Percentiles rank a stretch among this genome's conserved stretches.
These are phyloP conservation scores for Bipolaris zeicola DNA, from an alignment of 2,329 filamentous ascomycete genomes.

Conservation along the genomic window DNA sequence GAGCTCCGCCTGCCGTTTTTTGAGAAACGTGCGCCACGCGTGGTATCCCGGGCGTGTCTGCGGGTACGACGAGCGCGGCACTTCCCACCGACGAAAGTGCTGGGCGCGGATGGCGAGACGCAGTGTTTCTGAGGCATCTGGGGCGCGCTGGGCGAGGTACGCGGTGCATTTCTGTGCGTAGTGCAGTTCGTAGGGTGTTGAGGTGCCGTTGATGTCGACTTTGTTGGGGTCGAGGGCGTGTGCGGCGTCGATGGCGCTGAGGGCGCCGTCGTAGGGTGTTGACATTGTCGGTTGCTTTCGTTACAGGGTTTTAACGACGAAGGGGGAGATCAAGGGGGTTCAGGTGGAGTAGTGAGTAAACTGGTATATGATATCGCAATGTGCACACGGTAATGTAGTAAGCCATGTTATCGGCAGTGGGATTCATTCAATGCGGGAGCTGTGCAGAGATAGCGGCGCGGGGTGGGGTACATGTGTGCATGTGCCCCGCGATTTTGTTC, in stretches of 20 bases:
- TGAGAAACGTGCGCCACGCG: slow-evolving; percentile 75
- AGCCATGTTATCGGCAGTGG: slow-evolving; percentile 19
- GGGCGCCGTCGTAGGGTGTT: slow-evolving; percentile 53
- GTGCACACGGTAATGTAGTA: slow-evolving; percentile 1
- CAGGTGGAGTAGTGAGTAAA: no score
- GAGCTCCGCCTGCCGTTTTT: slow-evolving; percentile 72
- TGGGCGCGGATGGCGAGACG: slow-evolving; percentile 81
- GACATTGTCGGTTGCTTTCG: slow-evolving; percentile 12
- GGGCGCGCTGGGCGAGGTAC: slow-evolving; percentile 68
- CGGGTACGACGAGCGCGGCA: slow-evolving; percentile 74
- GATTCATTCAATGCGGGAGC: slow-evolving; percentile 11
- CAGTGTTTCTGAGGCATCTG: slow-evolving; percentile 68
- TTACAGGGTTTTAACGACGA: not conserved
- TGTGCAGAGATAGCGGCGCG: slow-evolving; percentile 15
- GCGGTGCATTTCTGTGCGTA: slow-evolving; percentile 80
- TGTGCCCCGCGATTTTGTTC: slow-evolving; percentile 21
- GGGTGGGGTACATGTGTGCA: not conserved
- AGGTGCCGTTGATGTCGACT: slow-evolving; percentile 50
- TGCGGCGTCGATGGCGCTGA: slow-evolving; percentile 74
- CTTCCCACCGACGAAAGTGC: slow-evolving; percentile 85
- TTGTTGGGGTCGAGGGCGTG: slow-evolving; percentile 71
- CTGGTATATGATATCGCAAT: not conserved
- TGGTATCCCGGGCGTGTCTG: slow-evolving; percentile 78
- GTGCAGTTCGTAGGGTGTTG: slow-evolving; percentile 76
- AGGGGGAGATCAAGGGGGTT: not conserved